Base-by-base conservation (phyloP, 371 early-diverging fungal species). In the Rhizopus sp. region DNA sequence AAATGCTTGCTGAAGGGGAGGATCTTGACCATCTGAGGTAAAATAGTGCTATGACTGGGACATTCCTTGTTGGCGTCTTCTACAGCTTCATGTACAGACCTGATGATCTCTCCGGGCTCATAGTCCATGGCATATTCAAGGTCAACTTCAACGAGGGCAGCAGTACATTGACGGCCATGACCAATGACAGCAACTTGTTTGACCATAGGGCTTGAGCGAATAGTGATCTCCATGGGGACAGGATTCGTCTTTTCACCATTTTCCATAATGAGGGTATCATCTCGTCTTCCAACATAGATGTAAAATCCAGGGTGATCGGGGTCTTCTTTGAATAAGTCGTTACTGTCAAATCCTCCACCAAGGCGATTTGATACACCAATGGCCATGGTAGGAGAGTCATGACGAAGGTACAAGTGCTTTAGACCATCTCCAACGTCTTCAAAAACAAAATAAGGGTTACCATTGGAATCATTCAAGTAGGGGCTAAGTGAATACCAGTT, bases 211-310 rank as follows among this genome's bases (percentile, higher is more conserved):
- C 29, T 42, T 7, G 44, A 42, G 7, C 60, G 59, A 7, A 78
- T 64, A 1, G 51, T 46, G 3, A 12, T 48, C 59, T 78, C 78
- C 55, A 78, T 72, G 7, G 70, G 68, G 5, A 69, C 2, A 10
- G 78, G 75, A 29, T 72, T 75, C 1, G 71, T 69, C 58, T 78
- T 78, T 57, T 78, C 75, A 7, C 75, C 78, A 40, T 75, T 78
- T 41, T 66, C 56, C 73, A 74, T 70, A 16, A 69, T 52, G 12
- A 75, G 34, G 0, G 63, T 69, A 54, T 78, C 73, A 47, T 74
- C 78, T 2, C 58, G 57, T 12, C 78, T 62, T 7, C 78, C 70
- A 4, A 53, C 8, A 23, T 69, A 63, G 7, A 1, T 39, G 30
- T 63, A 73, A 7, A 55, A 65, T 1, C 60, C 66, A 12, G 63